These are phyloP conservation scores for Maudiozyma barnettii DNA, from an alignment of 805 yeast species.

Conservation along the genomic window DNA sequence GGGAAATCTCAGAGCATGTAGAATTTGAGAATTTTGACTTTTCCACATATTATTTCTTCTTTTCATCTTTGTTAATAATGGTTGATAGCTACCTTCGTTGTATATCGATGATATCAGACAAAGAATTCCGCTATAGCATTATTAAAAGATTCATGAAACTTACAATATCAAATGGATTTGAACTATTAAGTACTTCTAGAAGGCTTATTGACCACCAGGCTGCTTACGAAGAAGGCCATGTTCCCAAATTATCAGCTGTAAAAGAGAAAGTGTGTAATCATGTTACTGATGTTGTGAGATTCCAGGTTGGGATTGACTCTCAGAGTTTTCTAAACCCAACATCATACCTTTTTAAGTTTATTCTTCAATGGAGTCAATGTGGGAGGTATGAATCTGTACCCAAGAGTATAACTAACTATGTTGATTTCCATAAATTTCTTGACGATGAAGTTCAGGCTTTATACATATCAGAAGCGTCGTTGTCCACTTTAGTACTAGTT, in stretches of 20 bases:
- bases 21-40: slow-evolving; percentile 87
- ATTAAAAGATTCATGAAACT: slow-evolving; percentile 12
- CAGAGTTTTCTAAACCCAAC: slow-evolving; percentile 28
- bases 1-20: slow-evolving; percentile 75
- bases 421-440: slow-evolving; percentile 15
- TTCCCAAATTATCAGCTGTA: slow-evolving; percentile 2
- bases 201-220: background rate
- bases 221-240: background rate
- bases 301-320: slow-evolving; percentile 25
- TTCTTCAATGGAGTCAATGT: slow-evolving; percentile 28
- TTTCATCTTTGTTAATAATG: slow-evolving; percentile 25
- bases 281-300: slow-evolving; percentile 15
- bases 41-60: slow-evolving; percentile 28
- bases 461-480: slow-evolving; percentile 49
- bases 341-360: slow-evolving; percentile 24
- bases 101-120: slow-evolving; percentile 18
- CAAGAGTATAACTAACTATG: slow-evolving; percentile 7
- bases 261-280: slow-evolving; percentile 22
- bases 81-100: slow-evolving; percentile 26
- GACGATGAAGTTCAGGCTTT: slow-evolving; percentile 12
- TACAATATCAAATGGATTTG: slow-evolving; percentile 16
- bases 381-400: slow-evolving; percentile 23
- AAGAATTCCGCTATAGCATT: slow-evolving; percentile 10
- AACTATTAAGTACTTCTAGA: slow-evolving; percentile 11
- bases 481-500: slow-evolving; percentile 64